Percentiles rank a stretch among this genome's conserved stretches.
Conservation (phyloP, 2,329 filamentous ascomycete species). For the Blastomyces gilchristii region DNA sequence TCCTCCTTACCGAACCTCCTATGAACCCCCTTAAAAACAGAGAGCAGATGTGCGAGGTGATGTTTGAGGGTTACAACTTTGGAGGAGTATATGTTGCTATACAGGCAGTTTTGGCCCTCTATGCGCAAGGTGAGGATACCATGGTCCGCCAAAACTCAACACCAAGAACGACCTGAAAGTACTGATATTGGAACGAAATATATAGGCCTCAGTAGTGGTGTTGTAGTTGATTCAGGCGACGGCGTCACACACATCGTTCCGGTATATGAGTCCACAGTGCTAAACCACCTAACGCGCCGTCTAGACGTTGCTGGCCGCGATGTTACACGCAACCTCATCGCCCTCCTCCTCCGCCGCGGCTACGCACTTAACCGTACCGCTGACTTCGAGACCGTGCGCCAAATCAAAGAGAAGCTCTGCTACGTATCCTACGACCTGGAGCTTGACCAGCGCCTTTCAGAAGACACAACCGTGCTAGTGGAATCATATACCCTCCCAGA, state of each 20-base stretch:
- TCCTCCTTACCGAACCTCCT: conserved; percentile 90
- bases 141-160: neutral
- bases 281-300: conserved; percentile 90
- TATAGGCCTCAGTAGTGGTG: conserved; percentile 72
- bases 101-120: conserved; percentile 89
- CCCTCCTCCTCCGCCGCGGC: conserved; percentile 80
- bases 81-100: conserved; percentile 97
- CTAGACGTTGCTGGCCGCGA: conserved; percentile 94
- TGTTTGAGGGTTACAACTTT: conserved; percentile 96
- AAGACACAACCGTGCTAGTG: conserved; percentile 93
- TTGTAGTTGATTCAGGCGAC: conserved; percentile 97
- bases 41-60: conserved; percentile 97
- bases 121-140: conserved; percentile 67
- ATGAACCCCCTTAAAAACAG: conserved; percentile 97
- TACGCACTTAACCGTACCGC: conserved; percentile 97
- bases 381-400: conserved; percentile 96
- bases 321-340: conserved; percentile 96
- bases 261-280: conserved; percentile 94
- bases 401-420: conserved; percentile 99
- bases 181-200: neutral
- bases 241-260: conserved; percentile 98
- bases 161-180: neutral
- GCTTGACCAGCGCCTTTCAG: conserved; percentile 87
- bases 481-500: conserved; percentile 97
- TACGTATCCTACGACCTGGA: conserved; percentile 98